These are phyloP conservation scores for Glonium stellatum DNA, from an alignment of 495 filamentous ascomycete genomes.

Conservation along the genomic window DNA sequence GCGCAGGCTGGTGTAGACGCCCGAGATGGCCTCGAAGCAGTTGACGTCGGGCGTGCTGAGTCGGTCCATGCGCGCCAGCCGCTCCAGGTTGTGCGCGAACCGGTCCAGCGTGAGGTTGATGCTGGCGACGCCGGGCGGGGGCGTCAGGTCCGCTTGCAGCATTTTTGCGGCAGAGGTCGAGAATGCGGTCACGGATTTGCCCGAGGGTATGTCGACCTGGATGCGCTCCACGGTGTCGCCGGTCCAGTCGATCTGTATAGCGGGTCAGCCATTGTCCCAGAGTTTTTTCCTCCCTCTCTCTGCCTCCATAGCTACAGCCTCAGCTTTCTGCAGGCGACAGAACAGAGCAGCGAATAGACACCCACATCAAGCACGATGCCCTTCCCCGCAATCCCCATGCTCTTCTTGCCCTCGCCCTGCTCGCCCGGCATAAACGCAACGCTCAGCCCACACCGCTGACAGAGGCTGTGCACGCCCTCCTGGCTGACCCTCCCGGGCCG, in stretches of 20 bases:
- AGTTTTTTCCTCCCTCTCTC: no score
- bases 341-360: no score
- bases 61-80: constrained; percentile 69
- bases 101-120: constrained; percentile 54
- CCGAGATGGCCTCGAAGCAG: constrained; percentile 82
- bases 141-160: constrained; percentile 45
- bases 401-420: constrained; percentile 29
- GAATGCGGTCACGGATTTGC: constrained; percentile 1
- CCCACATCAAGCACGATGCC: constrained; percentile 49
- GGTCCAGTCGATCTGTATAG: constrained; percentile 30
- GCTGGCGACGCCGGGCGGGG: constrained; percentile 39
- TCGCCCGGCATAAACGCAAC: constrained; percentile 57
- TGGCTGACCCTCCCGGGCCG: constrained; percentile 55
- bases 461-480: constrained; percentile 72
- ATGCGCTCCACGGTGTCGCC: constrained; percentile 30
- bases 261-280: background rate
- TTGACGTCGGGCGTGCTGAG: constrained; percentile 68
- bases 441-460: constrained; percentile 65
- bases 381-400: constrained; percentile 53
- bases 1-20: constrained; percentile 60
- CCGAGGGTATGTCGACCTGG: constrained; percentile 9
- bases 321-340: constrained; percentile 35
- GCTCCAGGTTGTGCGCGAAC: constrained; percentile 76
- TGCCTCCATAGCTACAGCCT: no score
- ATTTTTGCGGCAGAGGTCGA: constrained; percentile 44